Percentiles rank a stretch among this genome's conserved stretches.
These are phyloP conservation scores for Debaryomycetaceae sp. DNA, from an alignment of 1,139 yeast genomes.

Conservation along the genomic window DNA sequence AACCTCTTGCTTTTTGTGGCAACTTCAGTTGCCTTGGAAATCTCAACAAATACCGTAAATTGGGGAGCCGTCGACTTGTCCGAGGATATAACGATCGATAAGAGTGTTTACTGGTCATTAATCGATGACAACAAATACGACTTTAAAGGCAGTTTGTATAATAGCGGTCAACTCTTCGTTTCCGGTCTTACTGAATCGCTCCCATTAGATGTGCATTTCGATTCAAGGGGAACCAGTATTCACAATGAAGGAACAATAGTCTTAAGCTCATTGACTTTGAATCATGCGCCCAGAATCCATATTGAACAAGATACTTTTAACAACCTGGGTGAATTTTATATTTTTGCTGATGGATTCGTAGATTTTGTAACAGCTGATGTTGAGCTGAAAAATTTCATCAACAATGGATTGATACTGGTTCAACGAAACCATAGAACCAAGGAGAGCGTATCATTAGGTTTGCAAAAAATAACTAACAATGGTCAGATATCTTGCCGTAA, in stretches of 20 bases:
- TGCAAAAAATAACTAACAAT: conserved; percentile 11
- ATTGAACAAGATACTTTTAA: neutral
- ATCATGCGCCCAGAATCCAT: neutral
- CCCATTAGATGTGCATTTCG: too few species aligned
- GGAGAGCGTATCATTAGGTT: conserved; percentile 15
- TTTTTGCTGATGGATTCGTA: neutral
- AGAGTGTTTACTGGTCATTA: conserved; percentile 33
- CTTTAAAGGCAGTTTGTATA: neutral
- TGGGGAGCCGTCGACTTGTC: conserved; percentile 17
- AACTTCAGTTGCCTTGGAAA: neutral
- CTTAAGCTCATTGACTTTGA: neutral
- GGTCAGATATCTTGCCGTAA: conserved; percentile 20
- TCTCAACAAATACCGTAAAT: conserved; percentile 7
- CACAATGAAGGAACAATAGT: neutral
- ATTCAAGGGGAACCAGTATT: conserved; percentile 5
- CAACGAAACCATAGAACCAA: conserved; percentile 10
- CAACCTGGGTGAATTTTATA: neutral
- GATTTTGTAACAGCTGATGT: neutral
- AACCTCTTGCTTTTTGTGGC: neutral
- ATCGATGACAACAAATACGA: conserved; percentile 15
- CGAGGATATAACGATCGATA: conserved; percentile 24
- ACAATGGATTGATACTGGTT: conserved; percentile 16
- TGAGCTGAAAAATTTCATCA: conserved; percentile 4
- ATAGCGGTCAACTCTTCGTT: conserved; percentile 1
- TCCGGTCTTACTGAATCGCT: neutral